Base-by-base conservation (phyloP, 73 alveolate species). In the Tetrahymena borealis region DNA sequence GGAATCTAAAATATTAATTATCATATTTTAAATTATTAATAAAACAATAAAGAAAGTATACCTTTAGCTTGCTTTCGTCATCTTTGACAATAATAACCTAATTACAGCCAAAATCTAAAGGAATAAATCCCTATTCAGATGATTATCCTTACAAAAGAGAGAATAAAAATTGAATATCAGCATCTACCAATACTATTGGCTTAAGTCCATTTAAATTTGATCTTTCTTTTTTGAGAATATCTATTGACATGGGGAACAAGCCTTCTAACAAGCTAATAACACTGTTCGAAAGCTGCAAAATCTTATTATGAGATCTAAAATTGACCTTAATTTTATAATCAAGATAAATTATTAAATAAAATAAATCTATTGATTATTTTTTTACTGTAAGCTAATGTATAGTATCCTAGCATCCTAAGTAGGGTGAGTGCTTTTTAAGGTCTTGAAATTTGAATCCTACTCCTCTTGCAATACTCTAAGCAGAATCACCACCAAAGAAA, bases 401-500 rank as follows among this genome's bases (percentile, higher is more conserved):
- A 24, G n/a, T 0, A 20, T 60, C 85, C n/a, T 5, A 3, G n/a
- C n/a, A n/a, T n/a, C n/a, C n/a, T n/a, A n/a, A n/a, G n/a, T n/a
- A n/a, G n/a, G n/a, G n/a, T 0, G 37, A 60, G 3, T 1, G 7
- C 8, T 6, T 40, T 78, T 94, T 94, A 90, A 96, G 39, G 90
- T 97, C 98, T 13, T 42, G 39, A 93, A 96, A 96, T 43, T 97
- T 91, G 60, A 97, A 96, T 40, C 99, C 98, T 33, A 97, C 98
- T 24, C 99, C 99, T 92, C 93, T 97, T 4, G 97, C 97, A n/a
- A 97, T 97, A 10, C 97, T 97, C 40, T 97, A 91, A 20, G 99
- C 99, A 11, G 99, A 95, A 85, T 97, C 99, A 1, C 99, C 99
- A 15, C 96, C 94, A 39, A 96, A 94, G 95, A 96, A 95, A 12